Evolutionary conservation across 805 yeast genomes (phyloP), one percentile per base, ranked within the genome.

Genomic region (Candida orba): DNA sequence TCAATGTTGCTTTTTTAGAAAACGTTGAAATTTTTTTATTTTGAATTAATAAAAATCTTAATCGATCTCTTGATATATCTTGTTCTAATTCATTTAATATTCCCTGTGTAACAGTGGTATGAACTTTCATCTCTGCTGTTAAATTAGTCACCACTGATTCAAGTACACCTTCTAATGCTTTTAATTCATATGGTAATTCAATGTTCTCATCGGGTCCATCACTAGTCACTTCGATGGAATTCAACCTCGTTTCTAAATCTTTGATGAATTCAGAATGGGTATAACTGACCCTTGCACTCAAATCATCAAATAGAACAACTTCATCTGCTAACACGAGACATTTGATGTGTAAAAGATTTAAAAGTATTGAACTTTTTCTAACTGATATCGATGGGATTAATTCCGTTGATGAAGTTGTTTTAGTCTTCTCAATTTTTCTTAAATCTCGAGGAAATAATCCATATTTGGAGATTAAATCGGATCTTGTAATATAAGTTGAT

Each of bases 141-240:
- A 93, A 66, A 47, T 88, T 84, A 1, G 84, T 73, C 33, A 88
- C 73, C 3, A 87, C 95, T 41, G 85, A 81, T 27, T 87, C 79
- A 49, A 93, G 74, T 8, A 93, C 84, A 0, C 95, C 80, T 57
- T 93, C 99, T 34, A 93, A 59, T 0, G 97, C 99, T 39, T 95
- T 69, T 57, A 90, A 81, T 58, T 93, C 99, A 62, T 89, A 93
- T 0, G 96, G 91, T 17, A 88, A 66, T 6, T 73, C 71, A 4
- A 27, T 27, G 9, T 39, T 29, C 14, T 37, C 33, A 37, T 27
- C 32, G 9, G 10, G 15, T 4, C 14, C 30, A 25, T 27, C 17
- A 18, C 14, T 29, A 18, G 7, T 32, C n/a, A 10, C 33, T 4
- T 36, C 40, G 24, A 27, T 37, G 3, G 18, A 23, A 14, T 35